Base-by-base conservation (phyloP, 495 filamentous ascomycete genomes). In the Annulohypoxylon moriforme region DNA sequence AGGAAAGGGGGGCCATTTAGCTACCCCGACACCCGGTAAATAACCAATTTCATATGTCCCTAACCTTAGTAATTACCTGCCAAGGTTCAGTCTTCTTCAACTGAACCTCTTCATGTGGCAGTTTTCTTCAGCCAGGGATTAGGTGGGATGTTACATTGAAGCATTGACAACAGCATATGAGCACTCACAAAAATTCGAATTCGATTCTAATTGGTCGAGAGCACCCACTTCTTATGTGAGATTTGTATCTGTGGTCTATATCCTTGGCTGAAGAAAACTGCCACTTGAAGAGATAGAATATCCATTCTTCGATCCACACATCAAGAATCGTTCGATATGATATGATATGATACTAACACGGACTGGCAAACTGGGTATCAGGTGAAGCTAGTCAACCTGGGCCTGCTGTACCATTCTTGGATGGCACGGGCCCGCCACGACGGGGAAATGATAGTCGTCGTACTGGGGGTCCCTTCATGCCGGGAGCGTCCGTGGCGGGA, bases 221-320 rank as follows among this genome's bases (percentile, higher is more conserved):
- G 36, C 36, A 40, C 36, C 36, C 36, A 40, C 36, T 40, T 40
- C 11, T 40, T n/a, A 14, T n/a, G 36, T 40, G 36, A 40, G n/a
- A 40, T 40, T 40, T 40, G 4, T 40, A 40, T 40, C 5, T 40
- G 36, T 40, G 13, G 36, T 40, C 36, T 40, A 10, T 40, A 40
- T 49, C 24, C 18, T 6, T 49, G 46, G 46, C 24, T 49, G 46
- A 49, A 49, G 46, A 49, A 49, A 49, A 49, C 46, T 49, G 24
- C 46, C 18, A 49, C 46, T 49, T 49, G 18, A 24, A 49, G 46
- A 49, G 18, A 24, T 49, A 49, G 18, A 24, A 49, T 49, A 49
- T 49, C 46, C 46, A 49, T 49, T 49, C 46, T 49, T 49, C 46
- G 46, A 49, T 18, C 46, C 46, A 49, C 46, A 49, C 18, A 49